phyloP scores from a whole-genome alignment of 23 red algal genomes.

The Agarophyton chilense region DNA sequence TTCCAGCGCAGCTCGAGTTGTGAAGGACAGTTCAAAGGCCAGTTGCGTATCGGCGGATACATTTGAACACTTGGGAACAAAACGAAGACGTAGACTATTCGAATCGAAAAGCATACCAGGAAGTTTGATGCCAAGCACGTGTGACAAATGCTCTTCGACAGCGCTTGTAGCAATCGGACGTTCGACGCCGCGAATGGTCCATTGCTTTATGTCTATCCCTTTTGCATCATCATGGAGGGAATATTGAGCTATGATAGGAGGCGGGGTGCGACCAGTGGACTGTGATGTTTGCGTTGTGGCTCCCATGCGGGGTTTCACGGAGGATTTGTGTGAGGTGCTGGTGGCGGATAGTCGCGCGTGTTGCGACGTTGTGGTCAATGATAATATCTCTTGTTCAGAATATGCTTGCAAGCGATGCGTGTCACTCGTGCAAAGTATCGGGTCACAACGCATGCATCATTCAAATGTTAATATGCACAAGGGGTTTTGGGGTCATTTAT shows the following conservation, averaged over 20 bases:
- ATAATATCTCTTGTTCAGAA: background rate
- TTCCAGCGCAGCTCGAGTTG: conserved; percentile 37
- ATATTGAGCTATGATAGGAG: background rate
- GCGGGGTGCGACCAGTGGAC: background rate
- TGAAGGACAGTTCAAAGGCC: conserved; percentile 49
- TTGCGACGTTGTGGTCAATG: background rate
- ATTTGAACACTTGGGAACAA: background rate
- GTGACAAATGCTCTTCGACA: conserved; percentile 35
- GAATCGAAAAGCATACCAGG: conserved; percentile 75
- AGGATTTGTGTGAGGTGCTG: too few species aligned
- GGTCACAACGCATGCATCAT: background rate
- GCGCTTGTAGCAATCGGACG: conserved; percentile 40
- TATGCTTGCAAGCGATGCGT: background rate
- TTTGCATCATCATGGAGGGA: conserved; percentile 5
- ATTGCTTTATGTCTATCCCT: conserved; percentile 60
- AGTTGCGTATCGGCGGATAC: background rate
- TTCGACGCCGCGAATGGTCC: conserved; percentile 41
- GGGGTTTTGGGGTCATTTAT: background rate
- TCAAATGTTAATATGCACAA: background rate
- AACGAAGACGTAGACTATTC: conserved; percentile 35
- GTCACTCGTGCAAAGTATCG: background rate
- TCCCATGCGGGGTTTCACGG: background rate
- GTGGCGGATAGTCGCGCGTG: too few species aligned
- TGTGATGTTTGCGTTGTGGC: background rate
- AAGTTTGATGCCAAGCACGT: conserved; percentile 68